phyloP scores from a whole-genome alignment of 257 asterid species.

The Ballota nigra region DNA sequence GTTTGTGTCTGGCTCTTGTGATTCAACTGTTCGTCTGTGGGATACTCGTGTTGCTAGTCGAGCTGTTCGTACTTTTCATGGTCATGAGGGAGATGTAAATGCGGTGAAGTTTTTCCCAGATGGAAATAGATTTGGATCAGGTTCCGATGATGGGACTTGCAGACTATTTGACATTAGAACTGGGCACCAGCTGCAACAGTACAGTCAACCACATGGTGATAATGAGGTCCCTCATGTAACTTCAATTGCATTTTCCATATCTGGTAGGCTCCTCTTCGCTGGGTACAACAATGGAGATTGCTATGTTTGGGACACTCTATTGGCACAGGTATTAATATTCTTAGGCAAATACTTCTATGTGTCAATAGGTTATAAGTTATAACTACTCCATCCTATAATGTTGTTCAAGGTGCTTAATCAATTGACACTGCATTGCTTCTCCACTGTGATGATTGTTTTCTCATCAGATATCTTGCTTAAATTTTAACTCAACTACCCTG shows the following conservation, averaged over 20 bases:
- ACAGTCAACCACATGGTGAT: constrained; percentile 66
- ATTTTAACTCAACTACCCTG: neutral
- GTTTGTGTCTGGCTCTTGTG: constrained; percentile 98
- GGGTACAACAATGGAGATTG: constrained; percentile 83
- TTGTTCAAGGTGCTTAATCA: neutral
- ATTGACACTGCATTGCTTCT: neutral
- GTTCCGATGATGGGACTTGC: constrained; percentile 94
- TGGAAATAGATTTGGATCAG: constrained; percentile 92
- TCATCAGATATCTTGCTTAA: neutral
- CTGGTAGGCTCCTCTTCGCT: constrained; percentile 94
- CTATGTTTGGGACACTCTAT: constrained; percentile 91
- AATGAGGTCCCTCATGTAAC: constrained; percentile 67
- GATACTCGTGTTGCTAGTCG: constrained; percentile 99
- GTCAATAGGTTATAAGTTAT: neutral
- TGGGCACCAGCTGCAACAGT: constrained; percentile 96
- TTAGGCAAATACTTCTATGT: neutral
- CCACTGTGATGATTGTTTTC: neutral
- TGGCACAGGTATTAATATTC: constrained; percentile 68
- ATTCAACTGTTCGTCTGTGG: constrained; percentile 93
- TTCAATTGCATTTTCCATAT: constrained; percentile 88
- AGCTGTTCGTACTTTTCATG: constrained; percentile 87
- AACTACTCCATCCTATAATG: neutral
- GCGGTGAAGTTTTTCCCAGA: constrained; percentile 93
- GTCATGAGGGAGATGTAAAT: constrained; percentile 91
- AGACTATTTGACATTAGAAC: constrained; percentile 92